Evolutionary conservation across 73 alveolate genomes (phyloP), one percentile per base, ranked within the genome.

Genomic region (Durusdinium trenchii): DNA sequence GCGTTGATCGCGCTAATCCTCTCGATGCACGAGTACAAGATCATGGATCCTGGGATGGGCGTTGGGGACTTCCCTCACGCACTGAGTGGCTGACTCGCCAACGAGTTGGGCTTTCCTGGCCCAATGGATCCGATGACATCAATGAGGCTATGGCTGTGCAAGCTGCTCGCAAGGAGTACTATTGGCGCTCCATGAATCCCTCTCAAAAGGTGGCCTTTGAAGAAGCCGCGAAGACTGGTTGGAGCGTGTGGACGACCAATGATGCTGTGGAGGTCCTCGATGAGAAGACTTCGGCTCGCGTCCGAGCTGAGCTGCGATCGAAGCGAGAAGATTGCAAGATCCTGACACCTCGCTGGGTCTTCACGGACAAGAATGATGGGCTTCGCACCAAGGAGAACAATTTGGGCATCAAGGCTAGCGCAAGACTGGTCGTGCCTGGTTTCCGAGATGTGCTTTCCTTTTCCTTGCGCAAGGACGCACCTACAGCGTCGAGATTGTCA

Each of bases 31-130:
- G 30, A 60, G 73, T 60, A 60, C 73, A 60, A 23, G 87, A 76
- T 76, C 87, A 45, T 45, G 87, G 87, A 20, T 43, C 42, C 12
- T 76, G 87, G 87, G 87, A 76, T 45, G 87, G 87, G 2, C 32
- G 87, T 43, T 76, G 87, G 87, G 23, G 42, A 14, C 0, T 76
- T 54, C 87, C 87, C 1, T 43, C 20, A 5, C 38, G 36, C 10
- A 16, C 42, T 3, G 61, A 40, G 3, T 76, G 87, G 87, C 10
- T 9, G 20, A 26, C 87, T 40, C 60, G 87, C 32, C 10, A 76
- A 16, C 45, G 62, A 18, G 42, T 76, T 10, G 87, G 87, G 5
- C 26, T 76, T 0, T 20, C 61, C 0, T 76, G 87, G 87, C 87
- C 87, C 23, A 14, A 42, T 42, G 87, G 87, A 0, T 23, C 38